Conservation (phyloP, 1,139 yeast species). For the Pichia sp. region DNA sequence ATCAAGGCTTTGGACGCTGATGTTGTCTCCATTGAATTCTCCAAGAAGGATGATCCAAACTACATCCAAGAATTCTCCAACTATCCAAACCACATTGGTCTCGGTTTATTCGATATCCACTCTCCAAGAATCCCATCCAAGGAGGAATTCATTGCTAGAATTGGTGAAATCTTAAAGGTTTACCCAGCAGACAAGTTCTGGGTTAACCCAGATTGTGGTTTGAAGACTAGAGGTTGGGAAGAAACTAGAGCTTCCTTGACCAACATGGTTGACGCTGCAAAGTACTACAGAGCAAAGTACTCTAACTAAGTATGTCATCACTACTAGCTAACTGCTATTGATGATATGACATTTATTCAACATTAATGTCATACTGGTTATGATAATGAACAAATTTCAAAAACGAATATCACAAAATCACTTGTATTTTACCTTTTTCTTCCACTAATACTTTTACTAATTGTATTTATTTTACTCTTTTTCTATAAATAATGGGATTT, state of each 20-base stretch:
- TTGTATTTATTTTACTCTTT: slow-evolving; percentile 17
- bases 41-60: slow-evolving; percentile 98
- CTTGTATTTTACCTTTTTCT: slow-evolving; percentile 11
- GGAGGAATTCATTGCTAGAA: slow-evolving; percentile 91
- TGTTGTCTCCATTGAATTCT: slow-evolving; percentile 98
- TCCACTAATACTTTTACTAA: slow-evolving; percentile 12
- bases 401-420: slow-evolving; percentile 2
- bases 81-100: slow-evolving; percentile 99
- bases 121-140: slow-evolving; percentile 99
- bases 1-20: slow-evolving; percentile 99
- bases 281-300: slow-evolving; percentile 74
- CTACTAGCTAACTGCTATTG: slow-evolving; percentile 1
- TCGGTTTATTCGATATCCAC: slow-evolving; percentile 98
- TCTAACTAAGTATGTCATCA: slow-evolving; percentile 11
- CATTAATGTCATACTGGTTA: slow-evolving; percentile 47
- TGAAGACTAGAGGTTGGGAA: slow-evolving; percentile 76
- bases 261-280: slow-evolving; percentile 99
- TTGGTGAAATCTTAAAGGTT: slow-evolving; percentile 88
- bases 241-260: slow-evolving; percentile 72
- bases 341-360: slow-evolving; percentile 51
- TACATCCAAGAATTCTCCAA: slow-evolving; percentile 95
- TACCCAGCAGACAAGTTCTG: slow-evolving; percentile 98
- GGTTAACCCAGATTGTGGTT: slow-evolving; percentile 99
- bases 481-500: slow-evolving; percentile 29
- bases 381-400: slow-evolving; percentile 11